A percentile compares a stretch with the other conserved stretches of the same genome.
Evolutionary conservation across 805 yeast species (phyloP).

Genomic region (Teunomyces lycoperdinae): DNA sequence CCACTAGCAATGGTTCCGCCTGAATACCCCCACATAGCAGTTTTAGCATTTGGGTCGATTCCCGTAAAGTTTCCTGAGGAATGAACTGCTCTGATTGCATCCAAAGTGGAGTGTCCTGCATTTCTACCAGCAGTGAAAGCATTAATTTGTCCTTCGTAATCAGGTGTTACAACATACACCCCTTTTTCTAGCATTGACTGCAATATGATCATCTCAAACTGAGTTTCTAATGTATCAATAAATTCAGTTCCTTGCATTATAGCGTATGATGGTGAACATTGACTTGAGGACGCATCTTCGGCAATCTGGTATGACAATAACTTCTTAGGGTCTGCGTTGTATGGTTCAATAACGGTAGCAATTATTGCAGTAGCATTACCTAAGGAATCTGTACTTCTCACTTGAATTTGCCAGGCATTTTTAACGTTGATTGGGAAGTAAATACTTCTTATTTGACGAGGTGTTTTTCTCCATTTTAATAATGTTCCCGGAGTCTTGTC

Average conservation of each 20-base stretch:
- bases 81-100: slow-evolving; percentile 29
- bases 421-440: slow-evolving; percentile 18
- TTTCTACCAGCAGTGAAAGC: slow-evolving; percentile 32
- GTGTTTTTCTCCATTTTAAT: slow-evolving; percentile 19
- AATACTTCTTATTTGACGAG: slow-evolving; percentile 16
- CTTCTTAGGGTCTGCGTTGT: slow-evolving; percentile 21
- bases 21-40: slow-evolving; percentile 34
- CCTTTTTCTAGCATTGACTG: slow-evolving; percentile 21
- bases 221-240: slow-evolving; percentile 12
- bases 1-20: slow-evolving; percentile 39
- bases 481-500: slow-evolving; percentile 19
- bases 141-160: slow-evolving; percentile 33
- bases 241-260: slow-evolving; percentile 12
- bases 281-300: slow-evolving; percentile 18
- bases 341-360: slow-evolving; percentile 22
- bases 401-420: slow-evolving; percentile 18
- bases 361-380: slow-evolving; percentile 20
- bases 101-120: slow-evolving; percentile 30
- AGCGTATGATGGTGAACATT: slow-evolving; percentile 22
- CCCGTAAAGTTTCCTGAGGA: slow-evolving; percentile 16
- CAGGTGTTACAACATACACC: slow-evolving; percentile 32
- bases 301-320: slow-evolving; percentile 18
- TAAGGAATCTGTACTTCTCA: slow-evolving; percentile 18
- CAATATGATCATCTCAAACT: slow-evolving; percentile 15
- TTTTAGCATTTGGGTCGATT: slow-evolving; percentile 16